These are phyloP conservation scores for Hypoxylon sp. DNA, from an alignment of 2,329 filamentous ascomycete genomes.

Conservation along the genomic window DNA sequence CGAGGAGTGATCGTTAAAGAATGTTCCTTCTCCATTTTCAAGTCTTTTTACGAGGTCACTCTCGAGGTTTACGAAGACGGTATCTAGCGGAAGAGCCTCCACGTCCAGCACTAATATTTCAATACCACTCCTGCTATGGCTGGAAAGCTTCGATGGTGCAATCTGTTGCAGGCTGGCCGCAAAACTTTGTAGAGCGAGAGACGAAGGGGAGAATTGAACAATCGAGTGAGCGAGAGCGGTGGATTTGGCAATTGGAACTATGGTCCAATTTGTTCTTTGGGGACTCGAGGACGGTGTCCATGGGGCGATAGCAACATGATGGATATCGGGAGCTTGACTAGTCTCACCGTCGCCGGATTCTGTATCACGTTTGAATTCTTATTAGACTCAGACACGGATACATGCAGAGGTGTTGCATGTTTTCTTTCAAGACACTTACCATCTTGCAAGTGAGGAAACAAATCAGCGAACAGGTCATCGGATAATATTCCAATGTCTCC, in stretches of 20 bases:
- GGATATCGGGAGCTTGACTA: conserved; percentile 58
- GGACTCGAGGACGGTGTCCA: conserved; percentile 74
- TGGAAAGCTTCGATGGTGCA: conserved; percentile 81
- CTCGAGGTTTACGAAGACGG: conserved; percentile 89
- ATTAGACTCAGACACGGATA: conserved; percentile 34
- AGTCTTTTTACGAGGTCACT: conserved; percentile 83
- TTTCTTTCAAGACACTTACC: conserved; percentile 60
- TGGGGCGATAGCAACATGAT: conserved; percentile 80
- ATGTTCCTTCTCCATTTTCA: conserved; percentile 86
- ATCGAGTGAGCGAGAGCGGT: conserved; percentile 80
- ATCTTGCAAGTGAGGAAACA: conserved; percentile 76
- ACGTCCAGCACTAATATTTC: conserved; percentile 89
- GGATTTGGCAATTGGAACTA: conserved; percentile 81
- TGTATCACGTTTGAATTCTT: conserved; percentile 38
- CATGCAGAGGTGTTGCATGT: conserved; percentile 17
- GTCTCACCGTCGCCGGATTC: conserved; percentile 53
- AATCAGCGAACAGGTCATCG: conserved; percentile 84
- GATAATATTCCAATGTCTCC: conserved; percentile 90
- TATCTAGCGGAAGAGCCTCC: conserved; percentile 83
- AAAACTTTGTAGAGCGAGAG: conserved; percentile 82
- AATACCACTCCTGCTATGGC: conserved; percentile 81
- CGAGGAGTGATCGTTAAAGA: conserved; percentile 75
- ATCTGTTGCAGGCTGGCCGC: conserved; percentile 79
- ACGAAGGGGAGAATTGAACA: conserved; percentile 82
- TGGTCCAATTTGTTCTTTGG: conserved; percentile 82